These are phyloP conservation scores for Liquidambar formosana DNA, from an alignment of 164 flowering plant genomes.

Conservation along the genomic window DNA sequence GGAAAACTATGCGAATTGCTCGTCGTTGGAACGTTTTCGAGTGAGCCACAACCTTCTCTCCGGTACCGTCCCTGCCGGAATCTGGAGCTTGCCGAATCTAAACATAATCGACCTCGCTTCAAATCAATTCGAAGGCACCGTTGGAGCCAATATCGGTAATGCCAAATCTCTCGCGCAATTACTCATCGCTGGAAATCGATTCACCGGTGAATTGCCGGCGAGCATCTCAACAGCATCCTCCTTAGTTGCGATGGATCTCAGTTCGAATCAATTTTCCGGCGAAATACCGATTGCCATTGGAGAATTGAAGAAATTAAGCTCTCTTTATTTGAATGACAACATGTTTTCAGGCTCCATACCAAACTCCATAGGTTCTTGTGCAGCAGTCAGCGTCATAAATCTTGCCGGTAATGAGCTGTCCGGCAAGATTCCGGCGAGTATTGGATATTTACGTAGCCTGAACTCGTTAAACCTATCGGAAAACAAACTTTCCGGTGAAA, in stretches of 20 bases:
- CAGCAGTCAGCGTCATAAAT: constrained; percentile 28
- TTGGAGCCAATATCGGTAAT: constrained; percentile 23
- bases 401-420: constrained; percentile 30
- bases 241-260: constrained; percentile 24
- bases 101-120: constrained; percentile 33
- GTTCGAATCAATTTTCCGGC: constrained; percentile 31
- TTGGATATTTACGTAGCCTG: constrained; percentile 28
- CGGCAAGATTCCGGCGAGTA: constrained; percentile 33
- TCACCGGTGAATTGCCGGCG: constrained; percentile 36
- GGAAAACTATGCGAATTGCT: constrained; percentile 41
- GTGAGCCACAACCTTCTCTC: constrained; percentile 48
- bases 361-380: constrained; percentile 35
- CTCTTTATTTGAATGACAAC: constrained; percentile 28
- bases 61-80: constrained; percentile 46
- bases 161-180: constrained; percentile 32
- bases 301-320: constrained; percentile 23
- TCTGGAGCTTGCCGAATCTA: constrained; percentile 52
- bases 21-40: constrained; percentile 37
- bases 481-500: constrained; percentile 38
- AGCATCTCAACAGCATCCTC: constrained; percentile 27
- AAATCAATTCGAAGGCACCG: constrained; percentile 37
- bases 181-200: constrained; percentile 20
- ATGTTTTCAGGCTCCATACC: constrained; percentile 38
- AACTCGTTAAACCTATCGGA: constrained; percentile 43
- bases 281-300: constrained; percentile 30